These are phyloP conservation scores for Diaporthe citriasiana DNA, from an alignment of 2,329 filamentous ascomycete genomes.

Conservation along the genomic window DNA sequence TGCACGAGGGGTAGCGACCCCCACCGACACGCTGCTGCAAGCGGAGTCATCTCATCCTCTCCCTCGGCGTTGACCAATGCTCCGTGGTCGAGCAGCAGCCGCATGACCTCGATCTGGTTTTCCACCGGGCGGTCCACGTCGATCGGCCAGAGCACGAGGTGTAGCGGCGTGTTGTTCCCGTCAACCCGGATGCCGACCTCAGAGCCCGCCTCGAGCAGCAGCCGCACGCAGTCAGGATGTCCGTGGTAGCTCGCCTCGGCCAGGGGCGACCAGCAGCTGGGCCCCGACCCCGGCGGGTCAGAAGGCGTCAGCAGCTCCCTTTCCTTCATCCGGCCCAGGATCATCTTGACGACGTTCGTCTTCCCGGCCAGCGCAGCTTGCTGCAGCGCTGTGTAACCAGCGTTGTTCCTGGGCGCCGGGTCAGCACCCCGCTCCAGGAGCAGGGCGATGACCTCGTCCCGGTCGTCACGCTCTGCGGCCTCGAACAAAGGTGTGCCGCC, in stretches of 20 bases:
- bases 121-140: background rate
- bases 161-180: background rate
- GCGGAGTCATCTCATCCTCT: background rate
- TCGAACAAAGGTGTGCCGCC: slow-evolving; percentile 4
- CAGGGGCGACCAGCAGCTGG: background rate
- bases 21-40: background rate
- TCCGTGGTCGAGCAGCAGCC: slow-evolving; percentile 3
- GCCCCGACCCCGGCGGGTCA: background rate
- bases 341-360: slow-evolving; percentile 3
- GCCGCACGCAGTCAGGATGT: background rate
- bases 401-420: slow-evolving; percentile 2
- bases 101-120: background rate
- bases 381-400: background rate
- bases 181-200: background rate
- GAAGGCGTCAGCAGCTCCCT: background rate
- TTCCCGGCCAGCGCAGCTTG: background rate
- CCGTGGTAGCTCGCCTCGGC: slow-evolving; percentile 17
- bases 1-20: background rate
- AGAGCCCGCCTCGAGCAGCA: slow-evolving; percentile 15
- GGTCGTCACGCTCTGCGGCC: slow-evolving; percentile 1
- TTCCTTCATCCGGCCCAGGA: background rate
- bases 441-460: background rate
- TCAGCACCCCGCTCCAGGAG: slow-evolving; percentile 9
- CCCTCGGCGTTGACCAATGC: background rate
- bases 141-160: slow-evolving; percentile 7